Percentiles rank a stretch among this genome's conserved stretches.
phyloP scores from a whole-genome alignment of 371 early-diverging fungal species.

The Mucor indicus region DNA sequence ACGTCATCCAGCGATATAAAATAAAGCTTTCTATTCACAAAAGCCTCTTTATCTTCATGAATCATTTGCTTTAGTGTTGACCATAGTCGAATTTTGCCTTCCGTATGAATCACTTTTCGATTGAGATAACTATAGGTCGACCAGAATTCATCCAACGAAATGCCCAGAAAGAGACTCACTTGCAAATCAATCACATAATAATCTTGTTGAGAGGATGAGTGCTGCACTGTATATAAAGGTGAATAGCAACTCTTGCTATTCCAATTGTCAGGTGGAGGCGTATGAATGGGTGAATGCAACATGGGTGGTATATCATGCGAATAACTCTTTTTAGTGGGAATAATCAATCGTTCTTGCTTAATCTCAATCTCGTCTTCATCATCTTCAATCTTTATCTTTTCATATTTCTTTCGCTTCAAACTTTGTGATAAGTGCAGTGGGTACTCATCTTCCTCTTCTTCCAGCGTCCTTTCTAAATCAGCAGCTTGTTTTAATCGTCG shows the following conservation, averaged over 20 bases:
- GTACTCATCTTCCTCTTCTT: slow-evolving; percentile 1
- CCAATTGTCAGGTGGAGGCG: slow-evolving; percentile 40
- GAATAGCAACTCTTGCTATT: slow-evolving; percentile 25
- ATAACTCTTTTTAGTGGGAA: slow-evolving; percentile 6
- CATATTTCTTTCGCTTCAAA: neutral
- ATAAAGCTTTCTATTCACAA: slow-evolving; percentile 51
- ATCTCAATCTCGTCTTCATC: neutral
- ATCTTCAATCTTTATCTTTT: neutral
- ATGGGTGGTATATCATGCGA: neutral
- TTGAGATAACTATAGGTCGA: slow-evolving; percentile 49
- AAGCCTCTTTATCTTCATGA: slow-evolving; percentile 42
- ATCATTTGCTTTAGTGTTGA: slow-evolving; percentile 51
- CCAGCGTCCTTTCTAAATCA: slow-evolving; percentile 16
- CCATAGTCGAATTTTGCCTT: slow-evolving; percentile 66
- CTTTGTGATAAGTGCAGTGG: neutral
- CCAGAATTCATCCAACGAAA: slow-evolving; percentile 45
- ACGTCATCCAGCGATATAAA: slow-evolving; percentile 68
- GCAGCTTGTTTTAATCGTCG: slow-evolving; percentile 34
- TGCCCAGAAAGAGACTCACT: slow-evolving; percentile 56
- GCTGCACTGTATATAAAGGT: slow-evolving; percentile 64
- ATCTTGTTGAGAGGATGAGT: slow-evolving; percentile 22
- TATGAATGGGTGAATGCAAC: slow-evolving; percentile 38
- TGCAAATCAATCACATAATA: slow-evolving; percentile 70
- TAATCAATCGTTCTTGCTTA: neutral
- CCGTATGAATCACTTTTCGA: slow-evolving; percentile 10